Base-by-base conservation (phyloP, 1,284 basidiomycete genomes). In the Violaceomyces palustris region DNA sequence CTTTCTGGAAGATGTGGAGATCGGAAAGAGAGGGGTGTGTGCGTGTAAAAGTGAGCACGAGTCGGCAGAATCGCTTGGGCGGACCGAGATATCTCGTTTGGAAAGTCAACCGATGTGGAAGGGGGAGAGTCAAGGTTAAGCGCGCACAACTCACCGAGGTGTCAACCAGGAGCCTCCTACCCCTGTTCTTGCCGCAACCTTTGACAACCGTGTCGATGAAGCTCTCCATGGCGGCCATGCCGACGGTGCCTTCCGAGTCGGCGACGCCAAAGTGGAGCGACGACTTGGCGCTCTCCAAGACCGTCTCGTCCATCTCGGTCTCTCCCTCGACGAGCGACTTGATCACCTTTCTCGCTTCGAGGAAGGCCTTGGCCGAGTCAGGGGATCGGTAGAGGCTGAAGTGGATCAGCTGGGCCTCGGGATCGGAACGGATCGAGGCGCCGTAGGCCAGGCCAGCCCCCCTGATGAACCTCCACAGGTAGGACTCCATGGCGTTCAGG, bases 401-500 rank as follows among this genome's bases (percentile, higher is more conserved):
- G 46, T 77, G 83, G 22, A 93, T 77, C 14, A 88, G 75, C 4
- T 91, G 89, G 26, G 85, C 79, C 75, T 98, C 93, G 31, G 84
- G 76, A 67, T 94, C 88, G 17, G 84, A 75, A 1, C 79, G 79
- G 38, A 91, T 81, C 60, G 83, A 83, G 15, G 91, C 89, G 12
- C 91, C 91, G 67, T 99, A 99, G 1, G 94, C 94, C 9, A 72
- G 37, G 18, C 69, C 69, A 0, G 69, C 67, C 21, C 69, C 69
- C 18, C 50, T 57, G 39, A 72, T 69, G 47, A 51, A 70, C 11
- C 69, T 53, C 93, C 94, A 98, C 45, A 98, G 81, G 74, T 86
- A 96, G 57, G 87, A 87, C 77, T 98, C 94, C 38, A 91, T 84
- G 2, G 90, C 93, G 62, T 96, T 96, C 36, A 99, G 77, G 4